Evolutionary conservation across 192 early-diverging fungal species (phyloP).

Genomic region (Pilaira anomala): DNA sequence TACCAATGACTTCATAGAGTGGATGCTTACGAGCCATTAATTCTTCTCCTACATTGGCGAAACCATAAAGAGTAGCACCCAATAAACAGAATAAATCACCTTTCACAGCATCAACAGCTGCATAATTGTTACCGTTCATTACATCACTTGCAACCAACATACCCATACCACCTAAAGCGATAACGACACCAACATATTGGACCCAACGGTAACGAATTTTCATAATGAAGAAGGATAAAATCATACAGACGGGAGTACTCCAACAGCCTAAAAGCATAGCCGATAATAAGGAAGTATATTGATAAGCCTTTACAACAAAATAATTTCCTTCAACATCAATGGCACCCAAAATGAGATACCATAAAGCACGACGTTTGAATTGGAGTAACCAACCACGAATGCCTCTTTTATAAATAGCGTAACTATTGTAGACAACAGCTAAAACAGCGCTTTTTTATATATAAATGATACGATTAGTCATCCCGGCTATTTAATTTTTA

Average conservation of each 20-base stretch:
- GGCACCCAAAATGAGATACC: conserved; percentile 57
- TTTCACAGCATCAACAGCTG: conserved; percentile 52
- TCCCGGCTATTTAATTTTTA: neutral
- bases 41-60: conserved; percentile 72
- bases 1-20: conserved; percentile 72
- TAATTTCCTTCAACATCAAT: conserved; percentile 84
- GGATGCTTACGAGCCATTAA: conserved; percentile 69
- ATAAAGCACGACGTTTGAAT: conserved; percentile 27
- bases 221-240: conserved; percentile 65
- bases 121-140: conserved; percentile 54
- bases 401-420: conserved; percentile 51
- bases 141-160: conserved; percentile 66
- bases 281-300: conserved; percentile 72
- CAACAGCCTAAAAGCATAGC: conserved; percentile 78
- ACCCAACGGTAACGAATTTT: conserved; percentile 58
- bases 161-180: conserved; percentile 68
- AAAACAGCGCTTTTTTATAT: conserved; percentile 41
- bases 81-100: conserved; percentile 73
- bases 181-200: conserved; percentile 67
- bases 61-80: conserved; percentile 71
- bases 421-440: conserved; percentile 53
- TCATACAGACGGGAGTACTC: conserved; percentile 71
- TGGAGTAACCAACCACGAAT: conserved; percentile 44
- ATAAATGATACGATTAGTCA: neutral
- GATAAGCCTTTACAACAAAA: conserved; percentile 75